These are phyloP conservation scores for Rosa multiflora DNA, from an alignment of 306 rosid species.

Conservation along the genomic window DNA sequence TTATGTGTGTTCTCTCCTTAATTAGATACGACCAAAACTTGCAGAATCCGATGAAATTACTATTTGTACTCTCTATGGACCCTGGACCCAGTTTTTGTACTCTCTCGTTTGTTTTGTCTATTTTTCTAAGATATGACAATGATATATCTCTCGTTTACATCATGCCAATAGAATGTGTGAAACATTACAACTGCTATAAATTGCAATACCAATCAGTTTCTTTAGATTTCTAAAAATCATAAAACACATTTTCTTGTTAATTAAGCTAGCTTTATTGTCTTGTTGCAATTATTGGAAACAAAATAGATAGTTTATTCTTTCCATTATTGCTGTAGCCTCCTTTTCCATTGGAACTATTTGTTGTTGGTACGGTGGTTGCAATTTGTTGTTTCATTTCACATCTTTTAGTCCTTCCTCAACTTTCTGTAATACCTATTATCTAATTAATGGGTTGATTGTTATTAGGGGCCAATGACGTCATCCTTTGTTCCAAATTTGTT, in stretches of 20 bases:
- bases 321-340: background rate
- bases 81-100: background rate
- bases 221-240: background rate
- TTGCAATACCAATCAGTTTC: background rate
- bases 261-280: background rate
- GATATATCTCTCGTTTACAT: background rate
- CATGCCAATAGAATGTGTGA: background rate
- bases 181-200: background rate
- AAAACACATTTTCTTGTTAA: background rate
- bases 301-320: no score
- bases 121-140: background rate
- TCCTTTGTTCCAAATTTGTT: conserved; percentile 39
- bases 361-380: no score
- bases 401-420: background rate
- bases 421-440: background rate
- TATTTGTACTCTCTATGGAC: no score
- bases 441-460: background rate
- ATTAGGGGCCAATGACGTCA: conserved; percentile 46
- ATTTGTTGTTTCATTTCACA: background rate
- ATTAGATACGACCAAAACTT: background rate
- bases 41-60: background rate
- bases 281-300: background rate
- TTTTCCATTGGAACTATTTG: no score
- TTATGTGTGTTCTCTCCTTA: background rate
- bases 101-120: background rate